phyloP scores from a whole-genome alignment of 1,139 yeast genomes.

The Yamadazyma mexicana region DNA sequence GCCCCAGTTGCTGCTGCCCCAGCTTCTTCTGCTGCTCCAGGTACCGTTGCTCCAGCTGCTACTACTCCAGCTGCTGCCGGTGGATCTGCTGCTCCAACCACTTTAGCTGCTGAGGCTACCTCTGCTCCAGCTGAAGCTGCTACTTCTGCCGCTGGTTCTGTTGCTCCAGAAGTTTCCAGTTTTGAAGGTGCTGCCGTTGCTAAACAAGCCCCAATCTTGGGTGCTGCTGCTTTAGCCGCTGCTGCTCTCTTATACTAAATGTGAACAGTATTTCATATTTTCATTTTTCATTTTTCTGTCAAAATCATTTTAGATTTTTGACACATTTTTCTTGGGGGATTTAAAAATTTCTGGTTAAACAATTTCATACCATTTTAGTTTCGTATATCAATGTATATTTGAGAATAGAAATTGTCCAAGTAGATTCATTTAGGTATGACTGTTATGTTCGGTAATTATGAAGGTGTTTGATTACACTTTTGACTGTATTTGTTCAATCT shows the following conservation, averaged over 20 bases:
- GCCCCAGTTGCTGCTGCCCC: slow-evolving; percentile 12
- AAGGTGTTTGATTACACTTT: background rate
- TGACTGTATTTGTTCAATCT: background rate
- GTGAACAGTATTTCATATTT: background rate
- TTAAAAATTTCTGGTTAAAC: slow-evolving; percentile 15
- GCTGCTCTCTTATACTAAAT: slow-evolving; percentile 20
- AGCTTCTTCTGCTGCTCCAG: slow-evolving; percentile 16
- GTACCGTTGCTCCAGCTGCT: too few relatives aligned
- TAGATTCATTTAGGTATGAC: too few relatives aligned
- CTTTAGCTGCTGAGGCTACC: slow-evolving; percentile 12
- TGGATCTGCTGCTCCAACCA: slow-evolving; percentile 14
- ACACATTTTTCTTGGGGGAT: slow-evolving; percentile 8
- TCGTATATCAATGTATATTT: slow-evolving; percentile 1
- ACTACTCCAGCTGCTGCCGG: too few relatives aligned
- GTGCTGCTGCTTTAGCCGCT: slow-evolving; percentile 19
- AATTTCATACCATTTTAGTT: slow-evolving; percentile 4
- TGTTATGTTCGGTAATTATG: too few relatives aligned
- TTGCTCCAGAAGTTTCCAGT: slow-evolving; percentile 21
- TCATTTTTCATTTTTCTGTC: background rate
- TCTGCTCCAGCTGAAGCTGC: slow-evolving; percentile 12
- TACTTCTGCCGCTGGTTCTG: slow-evolving; percentile 15
- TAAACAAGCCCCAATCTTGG: slow-evolving; percentile 16
- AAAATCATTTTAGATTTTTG: background rate
- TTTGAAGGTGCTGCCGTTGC: slow-evolving; percentile 22
- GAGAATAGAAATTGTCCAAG: background rate